Percentiles rank a stretch among this genome's conserved stretches.
These are phyloP conservation scores for Gymnopilus dilepis DNA, from an alignment of 768 basidiomycete species.

Conservation along the genomic window DNA sequence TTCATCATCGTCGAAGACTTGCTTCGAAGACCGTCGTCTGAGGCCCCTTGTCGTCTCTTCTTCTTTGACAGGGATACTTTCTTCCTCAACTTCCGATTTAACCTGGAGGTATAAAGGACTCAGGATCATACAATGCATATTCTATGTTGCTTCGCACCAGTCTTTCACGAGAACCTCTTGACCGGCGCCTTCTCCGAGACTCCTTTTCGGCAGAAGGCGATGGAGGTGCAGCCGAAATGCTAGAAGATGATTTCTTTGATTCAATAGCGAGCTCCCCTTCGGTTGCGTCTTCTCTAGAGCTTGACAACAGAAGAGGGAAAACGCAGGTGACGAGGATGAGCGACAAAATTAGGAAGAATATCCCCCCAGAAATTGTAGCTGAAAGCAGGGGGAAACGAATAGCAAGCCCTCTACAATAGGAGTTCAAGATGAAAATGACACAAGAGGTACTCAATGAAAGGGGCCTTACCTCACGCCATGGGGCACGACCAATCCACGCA, in stretches of 20 bases:
- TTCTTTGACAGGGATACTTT: conserved; percentile 29
- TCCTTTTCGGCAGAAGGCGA: background rate
- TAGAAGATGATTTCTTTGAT: background rate
- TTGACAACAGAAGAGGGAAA: conserved; percentile 40
- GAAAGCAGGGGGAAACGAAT: conserved; percentile 70
- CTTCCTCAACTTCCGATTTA: conserved; percentile 35
- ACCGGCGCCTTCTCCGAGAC: conserved; percentile 26
- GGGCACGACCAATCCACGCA: conserved; percentile 67
- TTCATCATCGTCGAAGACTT: conserved; percentile 38
- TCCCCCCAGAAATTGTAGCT: conserved; percentile 48
- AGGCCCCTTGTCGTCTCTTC: conserved; percentile 37
- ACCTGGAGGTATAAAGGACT: conserved; percentile 24
- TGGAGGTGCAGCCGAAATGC: background rate
- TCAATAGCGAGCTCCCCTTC: conserved; percentile 12
- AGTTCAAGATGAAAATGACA: background rate
- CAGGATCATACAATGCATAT: background rate
- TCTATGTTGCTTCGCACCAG: conserved; percentile 24
- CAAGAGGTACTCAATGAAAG: background rate
- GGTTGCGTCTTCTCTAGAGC: conserved; percentile 18
- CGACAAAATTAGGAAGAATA: conserved; percentile 54
- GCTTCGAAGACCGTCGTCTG: conserved; percentile 52
- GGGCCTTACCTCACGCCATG: conserved; percentile 70
- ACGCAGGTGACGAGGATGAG: conserved; percentile 54
- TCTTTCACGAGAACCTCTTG: conserved; percentile 30
- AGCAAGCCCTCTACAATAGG: conserved; percentile 59